Evolutionary conservation across 805 yeast species (phyloP), one percentile per base, ranked within the genome.

Genomic region (Ogataea wickerhamii): DNA sequence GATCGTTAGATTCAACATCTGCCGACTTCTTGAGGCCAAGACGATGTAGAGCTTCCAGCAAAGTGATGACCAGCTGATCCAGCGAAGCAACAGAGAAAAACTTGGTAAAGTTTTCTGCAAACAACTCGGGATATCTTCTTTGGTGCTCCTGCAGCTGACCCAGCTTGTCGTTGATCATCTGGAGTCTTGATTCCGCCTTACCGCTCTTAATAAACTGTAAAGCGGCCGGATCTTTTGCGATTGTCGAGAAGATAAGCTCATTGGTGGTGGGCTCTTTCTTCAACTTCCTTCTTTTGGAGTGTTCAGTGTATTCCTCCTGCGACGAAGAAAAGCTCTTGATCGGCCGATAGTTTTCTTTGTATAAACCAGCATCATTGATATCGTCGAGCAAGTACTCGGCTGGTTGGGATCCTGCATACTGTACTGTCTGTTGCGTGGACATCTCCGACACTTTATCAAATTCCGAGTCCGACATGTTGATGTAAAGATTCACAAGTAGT

Each of bases 401-500:
- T 0, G 81, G 81, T 46, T 77, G 82, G 3, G 82, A 67, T 5
- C 70, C 62, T 3, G 64, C 54, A 20, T 38, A 39, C 20, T 35
- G 30, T 16, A 37, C 39, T 7, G 42, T 34, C 8, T 41, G 27
- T 20, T 56, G 61, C 18, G 55, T 53, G 10, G 58, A 52, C 29
- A 52, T 41, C 26, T 48, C 47, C 18, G 54, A 55, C 4, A 58
- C 60, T 41, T 56, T 55, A 29, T 53, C 44, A 30, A 66, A 66
- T 14, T 70, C 73, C 6, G 69, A 71, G 47, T 75, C 80, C n/a
- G 71, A 63, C 31, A 78, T 50, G 6, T 74, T 76, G 31, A 81
- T 68, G 40, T 70, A 73, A 36, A 82, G 60, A 22, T 68, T 73
- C 22, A 71, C 68, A 41, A 80, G 56, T 32, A 82, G 51, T 37